Evolutionary conservation across 495 filamentous ascomycete species (phyloP), one percentile per base, ranked within the genome.

Genomic region (Oleoguttula mirabilis): DNA sequence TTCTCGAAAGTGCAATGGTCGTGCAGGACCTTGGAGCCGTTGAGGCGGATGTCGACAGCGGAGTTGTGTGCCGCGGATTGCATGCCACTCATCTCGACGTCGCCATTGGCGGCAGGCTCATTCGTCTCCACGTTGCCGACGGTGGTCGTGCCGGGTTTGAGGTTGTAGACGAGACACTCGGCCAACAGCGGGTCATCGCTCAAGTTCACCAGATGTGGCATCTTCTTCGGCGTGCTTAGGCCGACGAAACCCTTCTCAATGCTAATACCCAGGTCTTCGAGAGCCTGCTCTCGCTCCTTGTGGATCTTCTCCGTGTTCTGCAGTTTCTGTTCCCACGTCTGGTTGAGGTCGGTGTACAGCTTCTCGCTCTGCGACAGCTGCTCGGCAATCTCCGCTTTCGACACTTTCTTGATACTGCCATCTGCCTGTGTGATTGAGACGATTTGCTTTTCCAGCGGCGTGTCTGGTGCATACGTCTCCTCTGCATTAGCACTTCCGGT

Each of bases 211-310:
- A 99, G 68, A 74, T 99, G 90, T 4, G 90, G 90, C 82, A 95
- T 96, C 64, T 90, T 94, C 65, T 95, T 99, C 1, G 90, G 90
- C 10, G 88, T 96, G 31, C 85, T 88, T 32, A 99, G 65, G 21
- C 90, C 90, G 41, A 99, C 78, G 57, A 94, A 95, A 11, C 92
- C 90, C 59, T 96, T 99, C 58, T 96, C 90, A 49, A 99, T 99
- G 58, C 86, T 94, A 61, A 99, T 95, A 41, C 90, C 90, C 20
- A 99, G 71, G 58, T 99, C 90, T 64, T 99, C 90, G 23, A 99
- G 66, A 8, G 90, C 92, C 24, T 84, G 73, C 64, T 99, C 90
- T 39, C 90, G 82, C 57, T 99, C 90, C 55, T 93, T 95, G 67
- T 96, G 92, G 43, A 99, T 95, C 44, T 83, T 72, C 55, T 99